Evolutionary conservation across 2,329 filamentous ascomycete species (phyloP).

Genomic region (Penicillium freii): DNA sequence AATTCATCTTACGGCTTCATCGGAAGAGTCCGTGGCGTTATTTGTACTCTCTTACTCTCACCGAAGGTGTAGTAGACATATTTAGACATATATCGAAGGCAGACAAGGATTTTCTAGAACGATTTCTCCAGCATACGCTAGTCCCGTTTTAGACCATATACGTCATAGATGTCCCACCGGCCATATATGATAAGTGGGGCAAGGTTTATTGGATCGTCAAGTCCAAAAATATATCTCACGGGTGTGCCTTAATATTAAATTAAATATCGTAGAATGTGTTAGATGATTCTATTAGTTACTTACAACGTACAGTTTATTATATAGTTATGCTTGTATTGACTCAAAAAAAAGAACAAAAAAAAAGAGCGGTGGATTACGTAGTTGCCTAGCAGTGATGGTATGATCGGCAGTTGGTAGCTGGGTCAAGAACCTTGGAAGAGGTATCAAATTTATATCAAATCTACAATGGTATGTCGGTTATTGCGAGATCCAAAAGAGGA

Average conservation of each 20-base stretch:
- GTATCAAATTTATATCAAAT: neutral
- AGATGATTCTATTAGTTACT: neutral
- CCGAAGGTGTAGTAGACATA: neutral
- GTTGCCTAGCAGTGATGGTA: slow-evolving; percentile 1
- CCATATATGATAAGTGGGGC: neutral
- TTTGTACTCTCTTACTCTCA: neutral
- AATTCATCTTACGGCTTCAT: neutral
- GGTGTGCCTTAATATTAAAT: neutral
- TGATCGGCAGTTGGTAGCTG: neutral
- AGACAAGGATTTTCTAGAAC: neutral
- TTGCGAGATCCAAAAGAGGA: neutral
- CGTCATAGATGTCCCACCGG: neutral
- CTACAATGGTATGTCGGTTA: neutral
- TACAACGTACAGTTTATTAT: neutral
- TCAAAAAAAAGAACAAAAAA: no score
- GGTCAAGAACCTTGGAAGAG: neutral
- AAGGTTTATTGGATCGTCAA: neutral
- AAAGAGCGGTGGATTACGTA: slow-evolving; percentile 1
- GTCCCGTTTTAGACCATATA: neutral
- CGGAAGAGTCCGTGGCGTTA: neutral
- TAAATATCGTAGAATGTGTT: neutral
- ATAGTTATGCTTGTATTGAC: neutral
- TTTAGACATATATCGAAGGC: neutral
- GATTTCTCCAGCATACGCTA: neutral
- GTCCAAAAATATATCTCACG: slow-evolving; percentile 5